Base-by-base conservation (phyloP, 2,329 filamentous ascomycete species). In the Nannizziopsis barbatae region DNA sequence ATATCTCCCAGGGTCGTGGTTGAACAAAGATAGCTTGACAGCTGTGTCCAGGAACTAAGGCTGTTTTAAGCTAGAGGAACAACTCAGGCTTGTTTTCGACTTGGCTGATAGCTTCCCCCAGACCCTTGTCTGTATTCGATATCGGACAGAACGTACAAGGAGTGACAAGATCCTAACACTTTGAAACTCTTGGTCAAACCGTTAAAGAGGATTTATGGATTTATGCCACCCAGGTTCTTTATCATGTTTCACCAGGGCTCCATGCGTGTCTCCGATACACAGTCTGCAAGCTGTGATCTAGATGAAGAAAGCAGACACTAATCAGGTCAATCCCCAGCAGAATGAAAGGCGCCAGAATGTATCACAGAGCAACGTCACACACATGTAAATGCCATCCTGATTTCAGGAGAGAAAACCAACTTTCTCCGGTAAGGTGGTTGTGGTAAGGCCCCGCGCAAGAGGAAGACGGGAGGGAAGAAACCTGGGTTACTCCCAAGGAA, bases 311-410 rank as follows among this genome's bases (percentile, higher is more conserved):
- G 32, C 38, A 27, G 20, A 49, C 40, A 44, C 31, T 9, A 44
- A 49, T 20, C 33, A 9, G 46, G 9, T 43, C 20, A 20, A 39
- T 18, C 37, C 35, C 32, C 33, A 38, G 46, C 3, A 43, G 40
- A 30, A 30, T 20, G 31, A 44, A 43, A 44, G 37, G 40, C 46
- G 35, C 33, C 39, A 49, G 40, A 42, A 43, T 44, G 46, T 65
- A 60, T 57, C 62, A 66, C 64, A 60, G 58, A 56, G 63, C 64
- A 65, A 65, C 64, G 63, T 65, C 60, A 58, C 60, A 66, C 61
- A 47, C 31, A 42, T 15, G 40, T 49, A 44, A 37, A 49, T 49
- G 40, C 40, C 35, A 49, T 49, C 46, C 40, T 49, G 33, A 43
- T 47, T 17, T 32, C 32, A 39, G 39, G 20, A 35, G 32, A 39